Evolutionary conservation across 2,329 filamentous ascomycete species (phyloP).

Genomic region (Erysiphe neolycopersici): DNA sequence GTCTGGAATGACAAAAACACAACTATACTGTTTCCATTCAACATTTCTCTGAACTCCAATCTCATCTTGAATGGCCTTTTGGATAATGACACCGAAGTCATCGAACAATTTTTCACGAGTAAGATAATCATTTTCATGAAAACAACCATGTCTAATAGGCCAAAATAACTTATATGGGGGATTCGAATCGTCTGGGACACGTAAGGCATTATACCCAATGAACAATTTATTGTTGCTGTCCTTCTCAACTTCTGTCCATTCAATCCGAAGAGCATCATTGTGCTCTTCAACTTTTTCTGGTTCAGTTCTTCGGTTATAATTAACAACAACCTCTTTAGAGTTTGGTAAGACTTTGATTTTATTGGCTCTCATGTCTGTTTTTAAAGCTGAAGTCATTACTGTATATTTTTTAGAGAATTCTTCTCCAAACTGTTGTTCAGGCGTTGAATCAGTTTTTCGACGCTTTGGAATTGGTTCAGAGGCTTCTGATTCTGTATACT

Average conservation of each 20-base stretch:
- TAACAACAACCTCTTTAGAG: constrained; percentile 82
- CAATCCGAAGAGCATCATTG: constrained; percentile 78
- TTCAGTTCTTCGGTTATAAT: constrained; percentile 66
- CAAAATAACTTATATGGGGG: constrained; percentile 83
- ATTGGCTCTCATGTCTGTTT: constrained; percentile 70
- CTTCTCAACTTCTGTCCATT: constrained; percentile 66
- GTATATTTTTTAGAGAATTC: constrained; percentile 53
- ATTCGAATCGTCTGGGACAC: constrained; percentile 68
- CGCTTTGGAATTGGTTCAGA: constrained; percentile 50
- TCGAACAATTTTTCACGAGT: constrained; percentile 58
- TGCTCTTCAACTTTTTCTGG: constrained; percentile 78
- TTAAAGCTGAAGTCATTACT: constrained; percentile 65
- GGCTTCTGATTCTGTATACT: constrained; percentile 60
- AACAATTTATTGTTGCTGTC: constrained; percentile 47
- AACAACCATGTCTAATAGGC: constrained; percentile 65
- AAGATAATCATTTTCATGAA: constrained; percentile 73
- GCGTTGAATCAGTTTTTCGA: constrained; percentile 26
- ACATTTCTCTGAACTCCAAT: constrained; percentile 51
- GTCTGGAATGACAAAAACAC: constrained; percentile 91
- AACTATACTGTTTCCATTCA: constrained; percentile 75
- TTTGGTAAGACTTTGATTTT: constrained; percentile 93
- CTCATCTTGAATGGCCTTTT: constrained; percentile 66
- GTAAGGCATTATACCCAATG: constrained; percentile 54
- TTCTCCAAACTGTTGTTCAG: constrained; percentile 67
- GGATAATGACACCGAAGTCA: constrained; percentile 67